Conservation (phyloP, 1,284 basidiomycete species). For the Takashimella tepidaria region DNA sequence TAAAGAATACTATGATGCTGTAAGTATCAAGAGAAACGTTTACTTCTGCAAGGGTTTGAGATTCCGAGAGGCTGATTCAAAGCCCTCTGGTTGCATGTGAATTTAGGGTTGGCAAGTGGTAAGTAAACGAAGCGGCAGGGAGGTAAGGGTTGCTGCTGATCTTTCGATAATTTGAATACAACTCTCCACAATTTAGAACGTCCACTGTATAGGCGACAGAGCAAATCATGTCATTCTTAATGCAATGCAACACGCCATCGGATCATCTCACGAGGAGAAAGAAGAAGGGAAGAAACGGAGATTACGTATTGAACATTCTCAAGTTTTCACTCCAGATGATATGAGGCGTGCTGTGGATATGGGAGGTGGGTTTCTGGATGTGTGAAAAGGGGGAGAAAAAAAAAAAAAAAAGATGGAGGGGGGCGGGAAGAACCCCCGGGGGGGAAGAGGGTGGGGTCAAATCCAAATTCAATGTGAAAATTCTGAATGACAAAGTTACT, state of each 20-base stretch:
- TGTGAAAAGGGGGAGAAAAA: no score
- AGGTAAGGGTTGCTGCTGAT: no score
- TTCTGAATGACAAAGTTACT: not conserved
- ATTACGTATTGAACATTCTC: constrained; percentile 83
- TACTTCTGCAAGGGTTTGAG: not conserved
- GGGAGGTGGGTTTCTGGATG: constrained; percentile 62
- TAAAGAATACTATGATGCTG: constrained; percentile 62
- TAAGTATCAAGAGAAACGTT: constrained; percentile 44
- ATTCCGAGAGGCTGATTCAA: no score
- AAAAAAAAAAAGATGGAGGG: no score
- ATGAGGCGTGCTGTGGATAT: constrained; percentile 63
- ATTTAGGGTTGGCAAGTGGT: constrained; percentile 49
- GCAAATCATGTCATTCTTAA: constrained; percentile 77
- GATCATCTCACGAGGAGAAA: constrained; percentile 41
- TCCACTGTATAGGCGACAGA: constrained; percentile 86
- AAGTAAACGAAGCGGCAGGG: no score
- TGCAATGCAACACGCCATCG: constrained; percentile 64
- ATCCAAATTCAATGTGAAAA: no score
- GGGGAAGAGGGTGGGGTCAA: no score
- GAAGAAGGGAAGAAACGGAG: constrained; percentile 48
- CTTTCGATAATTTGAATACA: no score
- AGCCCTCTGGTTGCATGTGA: constrained; percentile 2
- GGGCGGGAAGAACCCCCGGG: no score
- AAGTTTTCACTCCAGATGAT: constrained; percentile 70
- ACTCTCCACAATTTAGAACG: no score